Percentiles rank a stretch among this genome's conserved stretches.
Conservation (phyloP, 2,329 filamentous ascomycete genomes). For the Apiospora aurea region DNA sequence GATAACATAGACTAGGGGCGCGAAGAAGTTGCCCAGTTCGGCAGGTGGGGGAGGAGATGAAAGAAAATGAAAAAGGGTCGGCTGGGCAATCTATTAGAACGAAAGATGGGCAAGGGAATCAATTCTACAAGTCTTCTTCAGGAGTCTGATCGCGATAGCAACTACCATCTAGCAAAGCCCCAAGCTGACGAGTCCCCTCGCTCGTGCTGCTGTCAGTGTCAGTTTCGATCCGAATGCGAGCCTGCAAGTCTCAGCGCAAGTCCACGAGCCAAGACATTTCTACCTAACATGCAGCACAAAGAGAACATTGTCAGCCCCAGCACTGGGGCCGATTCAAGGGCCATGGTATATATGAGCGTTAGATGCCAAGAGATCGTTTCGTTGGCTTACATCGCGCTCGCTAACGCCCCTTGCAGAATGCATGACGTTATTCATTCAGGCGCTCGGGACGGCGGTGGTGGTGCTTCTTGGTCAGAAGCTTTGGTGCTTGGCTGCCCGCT, state of each 20-base stretch:
- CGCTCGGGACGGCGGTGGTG: background rate
- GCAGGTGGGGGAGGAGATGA: background rate
- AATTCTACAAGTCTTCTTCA: too few relatives aligned
- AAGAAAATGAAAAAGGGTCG: background rate
- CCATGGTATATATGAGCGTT: background rate
- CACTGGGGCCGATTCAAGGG: background rate
- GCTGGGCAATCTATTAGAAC: background rate
- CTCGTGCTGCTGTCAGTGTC: too few relatives aligned
- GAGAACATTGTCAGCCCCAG: background rate
- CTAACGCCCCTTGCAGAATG: conserved; percentile 21
- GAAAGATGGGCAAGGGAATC: too few relatives aligned
- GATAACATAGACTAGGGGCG: background rate
- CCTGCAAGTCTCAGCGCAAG: background rate
- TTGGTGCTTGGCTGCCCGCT: background rate
- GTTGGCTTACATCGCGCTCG: background rate
- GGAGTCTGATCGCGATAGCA: background rate
- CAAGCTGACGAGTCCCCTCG: background rate
- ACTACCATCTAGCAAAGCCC: background rate
- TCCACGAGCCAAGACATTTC: background rate
- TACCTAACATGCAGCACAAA: too few relatives aligned
- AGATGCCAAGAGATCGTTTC: conserved; percentile 11
- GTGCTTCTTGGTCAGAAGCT: too few relatives aligned
- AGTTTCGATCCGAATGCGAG: background rate
- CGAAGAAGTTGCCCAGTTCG: background rate
- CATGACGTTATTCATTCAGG: conserved; percentile 25